Base-by-base conservation (phyloP, 345 rosid genomes). In the Pugionium dolabratum region DNA sequence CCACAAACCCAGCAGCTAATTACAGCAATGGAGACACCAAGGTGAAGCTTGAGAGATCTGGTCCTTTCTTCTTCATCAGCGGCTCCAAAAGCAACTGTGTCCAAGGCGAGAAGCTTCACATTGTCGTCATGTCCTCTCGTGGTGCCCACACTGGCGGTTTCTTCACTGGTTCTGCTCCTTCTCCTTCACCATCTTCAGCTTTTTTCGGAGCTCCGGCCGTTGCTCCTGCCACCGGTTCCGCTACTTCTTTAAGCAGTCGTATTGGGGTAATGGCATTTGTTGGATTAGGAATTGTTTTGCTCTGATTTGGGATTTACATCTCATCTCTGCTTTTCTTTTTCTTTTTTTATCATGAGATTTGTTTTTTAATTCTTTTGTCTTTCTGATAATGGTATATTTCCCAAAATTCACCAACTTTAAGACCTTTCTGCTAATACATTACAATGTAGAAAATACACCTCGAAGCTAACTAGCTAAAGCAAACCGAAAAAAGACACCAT, bases 51-150 rank as follows among this genome's bases (percentile, higher is more conserved):
- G 74, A 72, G 9, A 76, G 70, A 40, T 61, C 62, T 55, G 76
- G 76, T 45, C 62, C 80, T 59, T 71, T 28, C 52, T 76, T 55
- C 40, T 76, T 76, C 67, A 76, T 76, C 25, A 76, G 76, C 30
- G 80, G 80, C 54, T 63, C 70, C 7, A 67, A 76, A 31, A 69
- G 73, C 41, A 72, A 76, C 51, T 77, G 76, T 39, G 48, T 70
- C 0, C 62, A 75, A 64, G 79, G 79, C 1, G 72, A 75, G 68
- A 75, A 75, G 53, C 71, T 70, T 35, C 64, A 71, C 48, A 49
- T 66, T 42, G 73, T 76, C 0, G 78, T 64, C 39, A 65, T 71
- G 75, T 52, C 79, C 1, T 0, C 75, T 39, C 66, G 72, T 37
- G 65, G 65, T 10, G 40, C 75, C 29, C 77, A 72, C 32, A 65